Base-by-base conservation (phyloP, 1,139 yeast species). In the Meyerozyma athensensis region DNA sequence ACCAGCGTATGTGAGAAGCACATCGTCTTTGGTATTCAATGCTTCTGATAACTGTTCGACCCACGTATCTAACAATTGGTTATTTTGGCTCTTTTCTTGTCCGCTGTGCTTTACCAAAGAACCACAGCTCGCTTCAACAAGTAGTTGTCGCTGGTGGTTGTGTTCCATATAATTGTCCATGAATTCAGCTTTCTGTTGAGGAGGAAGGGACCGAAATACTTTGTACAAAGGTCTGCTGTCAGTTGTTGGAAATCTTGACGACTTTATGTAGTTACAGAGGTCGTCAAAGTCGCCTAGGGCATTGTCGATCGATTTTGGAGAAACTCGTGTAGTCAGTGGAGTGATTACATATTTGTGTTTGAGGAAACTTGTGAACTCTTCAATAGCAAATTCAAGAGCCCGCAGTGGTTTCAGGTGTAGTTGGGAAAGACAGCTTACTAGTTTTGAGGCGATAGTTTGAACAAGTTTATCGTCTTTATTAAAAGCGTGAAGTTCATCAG, bases 141-240 rank as follows among this genome's bases (percentile, higher is more conserved):
- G 42, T 8, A 49, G 38, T 38, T 65, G 65, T 39, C 60, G 63
- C 7, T 32, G 32, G 22, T 35, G 39, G 43, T 58, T 63, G 44
- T 51, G 58, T 5, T 40, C 32, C 13, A 46, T 42, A 42, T 67
- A 68, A 4, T 51, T 43, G 1, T 43, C 30, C 55, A 61, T 44
- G 40, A 68, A 65, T 1, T 18, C n/a, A 2, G 24, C 22, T 21
- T 43, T 41, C 5, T 47, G 40, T 2, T 36, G 20, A 5, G 31
- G 36, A 2, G 36, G 8, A 7, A 58, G 37, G 2, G 28, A 10
- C 14, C 57, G 58, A 32, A 45, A 56, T 7, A 51, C 37, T 10
- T 53, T 47, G 37, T 50, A 56, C 33, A 57, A 19, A 19, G 51
- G 50, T 20, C 32, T 35, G 7, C 26, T 23, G 14, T 14, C 13